Evolutionary conservation across 1,139 yeast genomes (phyloP).

Genomic region (Geotrichum candidum): DNA sequence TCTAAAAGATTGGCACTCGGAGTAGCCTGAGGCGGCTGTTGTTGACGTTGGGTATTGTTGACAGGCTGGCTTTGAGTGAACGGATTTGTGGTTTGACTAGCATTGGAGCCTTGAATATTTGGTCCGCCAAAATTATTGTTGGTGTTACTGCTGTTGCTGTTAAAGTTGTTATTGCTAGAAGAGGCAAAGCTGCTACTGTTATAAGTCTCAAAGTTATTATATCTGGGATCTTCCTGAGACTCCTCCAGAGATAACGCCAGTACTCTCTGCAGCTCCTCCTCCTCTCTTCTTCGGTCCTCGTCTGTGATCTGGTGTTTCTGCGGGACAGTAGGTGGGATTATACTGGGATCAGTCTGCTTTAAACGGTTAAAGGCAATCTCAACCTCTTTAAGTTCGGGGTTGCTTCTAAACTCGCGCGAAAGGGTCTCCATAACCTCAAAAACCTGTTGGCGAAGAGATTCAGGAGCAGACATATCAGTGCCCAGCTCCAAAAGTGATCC

Average conservation of each 20-base stretch:
- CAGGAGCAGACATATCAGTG: conserved; percentile 55
- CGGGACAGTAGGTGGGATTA: conserved; percentile 52
- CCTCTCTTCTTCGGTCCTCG: conserved; percentile 54
- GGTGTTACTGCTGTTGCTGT: conserved; percentile 20
- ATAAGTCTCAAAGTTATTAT: conserved; percentile 3
- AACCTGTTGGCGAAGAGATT: conserved; percentile 58
- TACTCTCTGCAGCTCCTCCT: conserved; percentile 73
- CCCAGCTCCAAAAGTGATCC: conserved; percentile 51
- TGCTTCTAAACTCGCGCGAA: conserved; percentile 49
- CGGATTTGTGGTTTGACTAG: neutral
- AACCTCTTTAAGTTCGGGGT: conserved; percentile 70
- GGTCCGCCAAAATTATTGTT: conserved; percentile 19
- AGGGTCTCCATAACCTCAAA: conserved; percentile 67
- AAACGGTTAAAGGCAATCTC: conserved; percentile 47
- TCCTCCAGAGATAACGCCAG: conserved; percentile 73
- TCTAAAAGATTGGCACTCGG: neutral
- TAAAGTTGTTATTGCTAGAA: conserved; percentile 14
- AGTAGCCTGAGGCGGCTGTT: neutral
- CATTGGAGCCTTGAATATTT: conserved; percentile 14
- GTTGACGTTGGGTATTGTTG: conserved; percentile 9
- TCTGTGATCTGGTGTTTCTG: conserved; percentile 49
- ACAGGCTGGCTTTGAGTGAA: conserved; percentile 8
- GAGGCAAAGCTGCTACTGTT: conserved; percentile 5
- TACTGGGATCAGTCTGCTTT: conserved; percentile 31
- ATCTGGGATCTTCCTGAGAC: conserved; percentile 17